phyloP scores from a whole-genome alignment of 2,329 filamentous ascomycete species.

The Claviceps pazoutovae region DNA sequence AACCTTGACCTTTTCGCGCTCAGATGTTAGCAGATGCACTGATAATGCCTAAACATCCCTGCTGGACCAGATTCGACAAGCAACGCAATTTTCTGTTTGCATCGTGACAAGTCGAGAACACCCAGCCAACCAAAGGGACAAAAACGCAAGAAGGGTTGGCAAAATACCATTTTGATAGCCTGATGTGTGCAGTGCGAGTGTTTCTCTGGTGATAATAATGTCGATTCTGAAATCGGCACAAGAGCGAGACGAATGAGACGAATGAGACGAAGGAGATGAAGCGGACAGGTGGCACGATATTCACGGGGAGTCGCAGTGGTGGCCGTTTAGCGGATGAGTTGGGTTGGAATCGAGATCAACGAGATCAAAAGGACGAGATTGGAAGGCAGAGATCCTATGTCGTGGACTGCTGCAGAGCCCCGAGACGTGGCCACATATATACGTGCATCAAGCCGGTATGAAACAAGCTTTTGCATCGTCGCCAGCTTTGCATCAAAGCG shows the following conservation, averaged over 20 bases:
- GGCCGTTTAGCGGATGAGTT: background rate
- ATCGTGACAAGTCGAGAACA: slow-evolving; percentile 12
- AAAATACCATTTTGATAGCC: slow-evolving; percentile 18
- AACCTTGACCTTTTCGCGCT: slow-evolving; percentile 67
- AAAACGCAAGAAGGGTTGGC: slow-evolving; percentile 15
- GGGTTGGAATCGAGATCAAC: background rate
- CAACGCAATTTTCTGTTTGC: background rate
- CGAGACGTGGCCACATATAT: background rate
- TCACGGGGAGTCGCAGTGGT: background rate
- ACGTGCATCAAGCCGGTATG: background rate
- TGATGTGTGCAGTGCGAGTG: background rate
- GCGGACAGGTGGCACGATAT: background rate
- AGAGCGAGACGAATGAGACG: background rate
- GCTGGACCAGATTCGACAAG: slow-evolving; percentile 20
- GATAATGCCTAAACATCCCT: slow-evolving; percentile 23
- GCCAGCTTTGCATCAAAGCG: background rate
- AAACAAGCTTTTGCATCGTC: background rate
- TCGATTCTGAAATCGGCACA: background rate
- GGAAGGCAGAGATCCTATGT: background rate
- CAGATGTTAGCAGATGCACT: slow-evolving; percentile 39
- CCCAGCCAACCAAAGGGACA: slow-evolving; percentile 12
- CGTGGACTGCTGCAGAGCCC: background rate
- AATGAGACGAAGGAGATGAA: background rate
- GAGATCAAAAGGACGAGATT: background rate
- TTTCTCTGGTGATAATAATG: background rate